Evolutionary conservation across 257 asterid genomes (phyloP), one percentile per base, ranked within the genome.

Genomic region (Penstemon eatonii): DNA sequence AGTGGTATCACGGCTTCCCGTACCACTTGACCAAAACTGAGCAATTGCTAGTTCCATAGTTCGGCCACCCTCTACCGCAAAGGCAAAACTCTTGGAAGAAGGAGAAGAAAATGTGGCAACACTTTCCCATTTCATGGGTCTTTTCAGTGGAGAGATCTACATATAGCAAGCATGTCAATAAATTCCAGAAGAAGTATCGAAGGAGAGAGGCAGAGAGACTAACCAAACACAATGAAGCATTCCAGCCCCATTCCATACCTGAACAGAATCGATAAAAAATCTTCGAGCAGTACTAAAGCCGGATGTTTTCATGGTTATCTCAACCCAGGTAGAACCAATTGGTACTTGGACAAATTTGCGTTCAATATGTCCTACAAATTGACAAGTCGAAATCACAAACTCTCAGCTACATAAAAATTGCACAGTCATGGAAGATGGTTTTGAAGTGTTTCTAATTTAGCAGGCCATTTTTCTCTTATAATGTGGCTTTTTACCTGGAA

Each of bases 1-100:
- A 2, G 99, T 87, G 60, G 80, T 75, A 72, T 87, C 96, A 62
- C 82, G 95, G 84, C 92, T 83, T 84, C 96, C 99, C 41, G 73
- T 80, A 60, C 97, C 99, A 69, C 99, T 93, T 58, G 99, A 90
- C 99, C 99, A 90, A 79, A 87, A 90, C 72, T 93, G 99, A 67
- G 97, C 96, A 76, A 93, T 70, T 79, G 92, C 94, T 76, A 93
- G 77, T 81, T 93, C 99, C 91, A 93, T 81, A 37, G 99, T 93
- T 61, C 71, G 84, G 66, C 97, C 97, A 50, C 96, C 96, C 92
- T 82, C 89, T 69, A 89, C 96, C 25, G 78, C 82, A 76, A 93
- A 88, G 62, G 89, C 78, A 83, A 85, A 93, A 81, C 85, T 90
- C 81, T 93, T 89, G 79, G 95, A 79, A 45, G 96, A 90, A 73